Conservation (phyloP, 805 yeast genomes). For the Zygosaccharomyces pseudorouxii region DNA sequence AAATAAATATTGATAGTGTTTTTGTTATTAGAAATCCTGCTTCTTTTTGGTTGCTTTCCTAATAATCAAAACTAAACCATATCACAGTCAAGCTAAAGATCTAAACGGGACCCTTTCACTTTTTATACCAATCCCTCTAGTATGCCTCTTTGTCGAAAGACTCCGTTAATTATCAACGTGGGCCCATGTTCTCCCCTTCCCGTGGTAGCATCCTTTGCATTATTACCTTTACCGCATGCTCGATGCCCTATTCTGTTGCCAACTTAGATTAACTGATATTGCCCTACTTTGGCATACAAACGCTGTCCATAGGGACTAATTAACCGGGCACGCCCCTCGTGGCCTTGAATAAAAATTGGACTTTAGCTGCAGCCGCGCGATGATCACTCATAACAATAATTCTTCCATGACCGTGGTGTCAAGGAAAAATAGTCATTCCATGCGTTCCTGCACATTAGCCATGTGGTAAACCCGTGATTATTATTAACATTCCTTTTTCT, state of each 20-base stretch:
- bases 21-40: too few species aligned
- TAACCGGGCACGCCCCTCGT: neutral
- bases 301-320: neutral
- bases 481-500: neutral
- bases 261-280: neutral
- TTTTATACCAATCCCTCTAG: neutral
- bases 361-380: neutral
- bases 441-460: neutral
- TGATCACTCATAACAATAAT: neutral
- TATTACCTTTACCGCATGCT: neutral
- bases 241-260: neutral
- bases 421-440: neutral
- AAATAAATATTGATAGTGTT: neutral
- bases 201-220: neutral
- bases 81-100: neutral
- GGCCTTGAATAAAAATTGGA: neutral
- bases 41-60: neutral
- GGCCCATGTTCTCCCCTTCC: neutral
- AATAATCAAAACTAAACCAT: neutral
- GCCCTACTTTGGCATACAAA: neutral
- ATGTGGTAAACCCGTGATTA: neutral
- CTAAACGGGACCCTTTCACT: neutral
- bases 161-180: neutral
- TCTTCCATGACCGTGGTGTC: neutral
- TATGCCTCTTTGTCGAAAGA: neutral